These are phyloP conservation scores for Helotiales sp. DNA, from an alignment of 2,329 filamentous ascomycete genomes.

Conservation along the genomic window DNA sequence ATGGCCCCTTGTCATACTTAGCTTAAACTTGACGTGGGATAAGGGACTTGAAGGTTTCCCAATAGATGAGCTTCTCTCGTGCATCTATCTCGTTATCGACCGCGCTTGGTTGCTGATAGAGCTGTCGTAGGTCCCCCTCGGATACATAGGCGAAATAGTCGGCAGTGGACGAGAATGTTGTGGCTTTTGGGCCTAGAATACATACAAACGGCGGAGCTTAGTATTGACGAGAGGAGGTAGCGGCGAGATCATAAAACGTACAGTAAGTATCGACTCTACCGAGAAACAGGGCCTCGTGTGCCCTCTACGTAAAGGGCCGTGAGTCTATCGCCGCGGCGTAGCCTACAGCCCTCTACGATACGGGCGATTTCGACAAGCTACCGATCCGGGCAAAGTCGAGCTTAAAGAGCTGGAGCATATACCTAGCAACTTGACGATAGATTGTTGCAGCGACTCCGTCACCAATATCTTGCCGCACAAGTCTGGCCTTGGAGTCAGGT, in stretches of 20 bases:
- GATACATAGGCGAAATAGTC: slow-evolving; percentile 33
- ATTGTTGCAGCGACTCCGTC: slow-evolving; percentile 12
- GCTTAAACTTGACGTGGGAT: slow-evolving; percentile 27
- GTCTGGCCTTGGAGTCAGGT: slow-evolving; percentile 4
- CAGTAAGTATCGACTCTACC: slow-evolving; percentile 7
- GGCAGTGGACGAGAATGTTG: slow-evolving; percentile 33
- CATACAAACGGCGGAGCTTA: slow-evolving; percentile 1
- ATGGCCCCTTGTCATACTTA: slow-evolving; percentile 30
- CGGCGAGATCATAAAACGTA: background rate
- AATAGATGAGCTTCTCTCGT: slow-evolving; percentile 32
- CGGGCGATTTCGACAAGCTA: slow-evolving; percentile 3
- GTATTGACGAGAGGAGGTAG: background rate
- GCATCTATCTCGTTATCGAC: slow-evolving; percentile 29
- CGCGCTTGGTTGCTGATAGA: slow-evolving; percentile 37
- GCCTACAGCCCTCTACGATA: background rate
- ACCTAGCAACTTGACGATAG: slow-evolving; percentile 18
- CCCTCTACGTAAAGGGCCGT: slow-evolving; percentile 6
- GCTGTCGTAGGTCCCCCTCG: slow-evolving; percentile 35
- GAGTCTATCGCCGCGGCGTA: slow-evolving; percentile 4
- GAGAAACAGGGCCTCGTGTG: slow-evolving; percentile 1
- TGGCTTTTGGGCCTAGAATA: slow-evolving; percentile 5
- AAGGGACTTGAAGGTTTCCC: slow-evolving; percentile 31
- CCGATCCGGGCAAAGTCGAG: slow-evolving; percentile 18
- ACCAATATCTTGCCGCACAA: slow-evolving; percentile 18
- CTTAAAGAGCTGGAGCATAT: slow-evolving; percentile 16